Conservation (phyloP, 306 rosid species). For the Macrotyloma uniflorum region DNA sequence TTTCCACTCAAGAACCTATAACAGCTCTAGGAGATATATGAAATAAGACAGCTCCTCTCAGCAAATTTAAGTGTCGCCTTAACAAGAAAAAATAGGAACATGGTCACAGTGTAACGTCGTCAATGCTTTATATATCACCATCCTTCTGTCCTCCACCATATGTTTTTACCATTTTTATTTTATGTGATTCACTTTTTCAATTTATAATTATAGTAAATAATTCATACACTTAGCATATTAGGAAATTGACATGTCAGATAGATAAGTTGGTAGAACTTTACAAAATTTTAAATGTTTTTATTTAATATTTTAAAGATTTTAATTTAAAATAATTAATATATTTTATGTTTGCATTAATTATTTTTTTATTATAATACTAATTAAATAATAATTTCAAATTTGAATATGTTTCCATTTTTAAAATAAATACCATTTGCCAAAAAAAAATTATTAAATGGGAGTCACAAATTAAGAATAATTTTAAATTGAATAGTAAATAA, state of each 20-base stretch:
- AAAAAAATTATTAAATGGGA: neutral
- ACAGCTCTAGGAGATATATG: neutral
- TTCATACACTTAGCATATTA: no score
- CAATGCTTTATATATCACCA: slow-evolving; percentile 17
- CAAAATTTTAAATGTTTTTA: neutral
- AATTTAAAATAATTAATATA: neutral
- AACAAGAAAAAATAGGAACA: neutral
- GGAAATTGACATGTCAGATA: no score
- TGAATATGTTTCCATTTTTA: neutral
- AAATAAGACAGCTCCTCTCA: neutral
- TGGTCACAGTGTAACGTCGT: neutral
- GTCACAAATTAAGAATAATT: neutral
- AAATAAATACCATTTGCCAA: neutral
- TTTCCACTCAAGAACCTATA: slow-evolving; percentile 36
- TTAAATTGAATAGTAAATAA: neutral
- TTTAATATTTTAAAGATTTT: neutral
- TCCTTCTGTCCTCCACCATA: slow-evolving; percentile 31
- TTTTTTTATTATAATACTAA: neutral
- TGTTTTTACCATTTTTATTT: slow-evolving; percentile 21
- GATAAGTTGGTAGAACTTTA: neutral
- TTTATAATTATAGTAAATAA: no score
- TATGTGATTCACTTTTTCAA: no score
- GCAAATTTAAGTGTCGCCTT: neutral
- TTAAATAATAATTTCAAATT: neutral
- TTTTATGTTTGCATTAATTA: neutral